Conservation (phyloP, 768 basidiomycete genomes). For the Rhizopogon vulgaris region DNA sequence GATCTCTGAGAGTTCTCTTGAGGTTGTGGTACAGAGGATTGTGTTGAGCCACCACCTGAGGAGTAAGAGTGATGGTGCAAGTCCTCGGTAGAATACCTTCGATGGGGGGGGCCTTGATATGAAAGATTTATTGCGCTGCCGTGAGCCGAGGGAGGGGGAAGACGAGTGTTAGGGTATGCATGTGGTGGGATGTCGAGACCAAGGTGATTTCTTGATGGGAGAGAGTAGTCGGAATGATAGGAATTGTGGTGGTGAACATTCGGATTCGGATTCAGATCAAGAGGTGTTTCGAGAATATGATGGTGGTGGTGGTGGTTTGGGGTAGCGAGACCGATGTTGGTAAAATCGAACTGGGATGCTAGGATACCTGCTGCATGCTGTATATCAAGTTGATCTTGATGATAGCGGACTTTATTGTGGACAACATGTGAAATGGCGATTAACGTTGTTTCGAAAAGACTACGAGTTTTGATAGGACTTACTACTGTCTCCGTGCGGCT, state of each 20-base stretch:
- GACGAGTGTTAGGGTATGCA: constrained; percentile 35
- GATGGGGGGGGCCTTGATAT: constrained; percentile 19
- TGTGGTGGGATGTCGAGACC: constrained; percentile 38
- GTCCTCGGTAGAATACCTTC: constrained; percentile 30
- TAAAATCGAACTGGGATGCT: constrained; percentile 47
- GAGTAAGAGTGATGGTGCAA: constrained; percentile 33
- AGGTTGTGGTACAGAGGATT: constrained; percentile 14
- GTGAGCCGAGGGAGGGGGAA: constrained; percentile 28
- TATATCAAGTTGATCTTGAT: constrained; percentile 35
- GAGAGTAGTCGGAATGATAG: constrained; percentile 36
- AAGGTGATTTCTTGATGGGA: constrained; percentile 42
- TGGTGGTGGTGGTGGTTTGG: constrained; percentile 29
- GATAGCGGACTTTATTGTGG: constrained; percentile 70
- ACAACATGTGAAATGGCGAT: constrained; percentile 32
- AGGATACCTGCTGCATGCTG: constrained; percentile 44
- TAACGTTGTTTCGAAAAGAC: constrained; percentile 31
- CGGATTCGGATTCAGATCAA: constrained; percentile 37
- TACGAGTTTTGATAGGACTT: constrained; percentile 44
- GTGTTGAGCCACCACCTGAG: constrained; percentile 30
- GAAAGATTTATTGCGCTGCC: constrained; percentile 7
- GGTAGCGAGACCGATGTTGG: constrained; percentile 31
- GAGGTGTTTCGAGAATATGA: constrained; percentile 40
- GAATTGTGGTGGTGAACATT: constrained; percentile 28
- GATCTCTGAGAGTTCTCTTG: constrained; percentile 23
- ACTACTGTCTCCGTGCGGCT: constrained; percentile 42